Evolutionary conservation across 768 basidiomycete species (phyloP), one percentile per base, ranked within the genome.

Genomic region (Boletus rubropictus): DNA sequence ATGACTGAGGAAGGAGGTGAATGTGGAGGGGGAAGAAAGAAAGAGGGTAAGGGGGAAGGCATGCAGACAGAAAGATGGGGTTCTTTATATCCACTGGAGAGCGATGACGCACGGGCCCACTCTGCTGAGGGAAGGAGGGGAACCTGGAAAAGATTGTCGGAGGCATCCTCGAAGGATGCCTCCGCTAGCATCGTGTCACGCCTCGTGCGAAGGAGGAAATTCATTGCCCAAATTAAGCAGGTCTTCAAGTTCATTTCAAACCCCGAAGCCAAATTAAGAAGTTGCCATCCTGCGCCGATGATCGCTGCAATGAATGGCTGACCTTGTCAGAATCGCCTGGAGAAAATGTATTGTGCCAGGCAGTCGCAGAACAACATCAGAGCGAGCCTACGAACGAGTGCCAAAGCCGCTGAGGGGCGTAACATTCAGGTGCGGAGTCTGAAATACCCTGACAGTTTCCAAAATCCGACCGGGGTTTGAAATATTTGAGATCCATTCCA

Each of bases 41-140:
- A 43, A 39, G 28, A 35, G 41, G 50, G 42, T 11, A 14, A 42
- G 41, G 24, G 36, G 36, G 36, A 53, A 53, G 49, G 21, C 34
- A 40, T 47, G 42, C 44, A 18, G 47, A 38, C 36, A 50, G 39
- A 39, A 34, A 46, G 52, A 40, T 5, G 40, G 46, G 51, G 29
- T 45, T 40, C 49, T 54, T 61, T 63, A 65, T 65, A 65, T 56
- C 47, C 46, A 29, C 50, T 42, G 45, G 24, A 12, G 52, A 48
- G 37, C 22, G 28, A 52, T 50, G 59, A 59, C 61, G 64, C 64
- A 65, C 64, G 59, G 57, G 50, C 66, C 65, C 48, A 0, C 12
- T 49, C 53, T 42, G 28, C 34, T 50, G 31, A 45, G 50, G 53
- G 62, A 54, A 66, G 48, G 50, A 38, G 31, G 33, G 15, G 35